Conservation (phyloP, 768 basidiomycete genomes). For the Boletus fagicola region DNA sequence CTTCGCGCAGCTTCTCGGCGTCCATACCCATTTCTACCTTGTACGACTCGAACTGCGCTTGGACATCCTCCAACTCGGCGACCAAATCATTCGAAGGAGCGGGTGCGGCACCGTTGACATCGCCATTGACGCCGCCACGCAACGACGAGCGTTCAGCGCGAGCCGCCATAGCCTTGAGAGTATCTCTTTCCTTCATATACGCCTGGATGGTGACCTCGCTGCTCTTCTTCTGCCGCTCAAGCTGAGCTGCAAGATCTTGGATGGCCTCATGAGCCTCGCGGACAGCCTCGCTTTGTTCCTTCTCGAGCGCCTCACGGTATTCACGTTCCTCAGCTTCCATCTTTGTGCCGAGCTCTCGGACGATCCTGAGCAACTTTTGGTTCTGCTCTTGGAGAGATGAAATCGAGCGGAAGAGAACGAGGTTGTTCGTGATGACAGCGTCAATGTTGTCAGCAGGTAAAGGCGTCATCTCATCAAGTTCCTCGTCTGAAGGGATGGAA, state of each 20-base stretch:
- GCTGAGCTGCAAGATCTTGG: constrained; percentile 68
- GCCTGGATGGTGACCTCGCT: constrained; percentile 71
- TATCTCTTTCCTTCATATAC: constrained; percentile 85
- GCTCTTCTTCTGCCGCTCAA: constrained; percentile 74
- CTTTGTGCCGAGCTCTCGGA: constrained; percentile 76
- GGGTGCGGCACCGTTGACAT: constrained; percentile 27
- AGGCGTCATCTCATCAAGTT: constrained; percentile 46
- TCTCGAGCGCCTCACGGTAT: constrained; percentile 64
- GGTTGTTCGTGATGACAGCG: constrained; percentile 80
- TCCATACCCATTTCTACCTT: constrained; percentile 80
- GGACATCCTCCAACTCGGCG: constrained; percentile 67
- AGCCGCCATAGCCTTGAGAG: constrained; percentile 71
- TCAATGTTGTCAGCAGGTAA: constrained; percentile 59
- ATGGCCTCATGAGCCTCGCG: constrained; percentile 88
- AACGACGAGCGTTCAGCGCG: constrained; percentile 41
- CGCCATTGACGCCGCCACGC: constrained; percentile 31
- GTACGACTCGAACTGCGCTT: constrained; percentile 79
- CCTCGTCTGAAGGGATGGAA: constrained; percentile 70
- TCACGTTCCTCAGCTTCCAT: constrained; percentile 85
- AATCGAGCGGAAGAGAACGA: constrained; percentile 84
- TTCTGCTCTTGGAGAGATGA: constrained; percentile 87
- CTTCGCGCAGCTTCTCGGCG: constrained; percentile 66
- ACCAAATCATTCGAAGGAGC: constrained; percentile 40
- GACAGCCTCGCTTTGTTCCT: constrained; percentile 76
- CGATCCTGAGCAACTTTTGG: constrained; percentile 80